Conservation (phyloP, 768 basidiomycete species). For the Termitomyces sp. region DNA sequence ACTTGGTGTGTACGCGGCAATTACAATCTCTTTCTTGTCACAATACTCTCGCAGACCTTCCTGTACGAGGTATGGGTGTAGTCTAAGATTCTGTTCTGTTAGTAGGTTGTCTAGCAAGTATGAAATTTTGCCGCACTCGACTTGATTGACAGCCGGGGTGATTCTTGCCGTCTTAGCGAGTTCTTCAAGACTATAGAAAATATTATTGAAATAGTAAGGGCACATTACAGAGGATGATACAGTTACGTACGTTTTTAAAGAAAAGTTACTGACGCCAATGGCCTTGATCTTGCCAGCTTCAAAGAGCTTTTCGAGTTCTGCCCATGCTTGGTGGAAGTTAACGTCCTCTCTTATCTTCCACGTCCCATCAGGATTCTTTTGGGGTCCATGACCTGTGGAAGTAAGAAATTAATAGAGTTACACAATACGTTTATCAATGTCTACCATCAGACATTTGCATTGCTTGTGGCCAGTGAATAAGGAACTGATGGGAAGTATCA, state of each 20-base stretch:
- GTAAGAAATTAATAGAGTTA: background rate
- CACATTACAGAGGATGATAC: background rate
- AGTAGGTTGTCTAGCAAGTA: background rate
- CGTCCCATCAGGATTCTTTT: slow-evolving; percentile 28
- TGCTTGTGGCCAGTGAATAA: slow-evolving; percentile 47
- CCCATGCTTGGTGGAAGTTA: slow-evolving; percentile 41
- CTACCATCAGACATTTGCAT: slow-evolving; percentile 24
- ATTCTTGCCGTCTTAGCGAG: slow-evolving; percentile 36
- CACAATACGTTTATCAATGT: slow-evolving; percentile 7
- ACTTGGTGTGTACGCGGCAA: slow-evolving; percentile 46
- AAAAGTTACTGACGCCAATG: slow-evolving; percentile 59
- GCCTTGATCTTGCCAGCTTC: slow-evolving; percentile 40
- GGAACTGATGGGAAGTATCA: slow-evolving; percentile 26
- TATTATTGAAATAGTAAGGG: background rate
- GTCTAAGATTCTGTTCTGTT: slow-evolving; percentile 16
- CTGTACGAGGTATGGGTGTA: slow-evolving; percentile 50
- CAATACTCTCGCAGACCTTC: slow-evolving; percentile 42
- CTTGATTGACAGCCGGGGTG: slow-evolving; percentile 42
- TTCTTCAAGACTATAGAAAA: slow-evolving; percentile 26
- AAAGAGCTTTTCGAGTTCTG: slow-evolving; percentile 26
- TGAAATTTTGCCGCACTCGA: slow-evolving; percentile 28
- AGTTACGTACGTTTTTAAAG: slow-evolving; percentile 41
- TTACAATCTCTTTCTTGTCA: slow-evolving; percentile 39
- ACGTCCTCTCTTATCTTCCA: slow-evolving; percentile 23
- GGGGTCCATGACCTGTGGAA: background rate